Conservation (phyloP, 228 moss, liverwort and hornwort species). For the Sphagnum magellanicum region DNA sequence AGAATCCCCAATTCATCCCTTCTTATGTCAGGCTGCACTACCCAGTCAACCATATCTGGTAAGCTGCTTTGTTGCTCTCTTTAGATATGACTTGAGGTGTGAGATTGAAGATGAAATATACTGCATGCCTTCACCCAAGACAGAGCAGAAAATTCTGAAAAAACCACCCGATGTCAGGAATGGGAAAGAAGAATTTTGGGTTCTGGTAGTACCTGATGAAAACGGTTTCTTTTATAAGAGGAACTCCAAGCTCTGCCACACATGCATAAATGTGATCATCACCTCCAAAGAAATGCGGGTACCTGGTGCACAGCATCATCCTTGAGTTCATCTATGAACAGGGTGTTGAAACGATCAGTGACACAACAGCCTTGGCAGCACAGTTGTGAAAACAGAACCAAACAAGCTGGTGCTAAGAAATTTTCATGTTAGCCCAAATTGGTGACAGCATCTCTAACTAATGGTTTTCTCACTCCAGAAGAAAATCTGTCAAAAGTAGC, state of each 20-base stretch:
- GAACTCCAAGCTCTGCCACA: conserved; percentile 56
- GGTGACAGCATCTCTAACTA: background rate
- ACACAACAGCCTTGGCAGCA: background rate
- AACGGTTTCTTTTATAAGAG: conserved; percentile 46
- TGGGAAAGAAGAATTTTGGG: background rate
- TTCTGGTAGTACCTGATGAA: conserved; percentile 32
- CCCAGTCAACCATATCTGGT: background rate
- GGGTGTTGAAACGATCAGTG: too few species aligned
- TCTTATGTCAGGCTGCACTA: conserved; percentile 29
- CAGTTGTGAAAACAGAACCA: background rate
- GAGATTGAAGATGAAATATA: background rate
- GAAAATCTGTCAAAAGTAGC: background rate
- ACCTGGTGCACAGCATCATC: conserved; percentile 16
- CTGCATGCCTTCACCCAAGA: background rate
- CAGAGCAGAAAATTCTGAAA: background rate
- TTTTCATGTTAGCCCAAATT: background rate
- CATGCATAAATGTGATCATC: conserved; percentile 60
- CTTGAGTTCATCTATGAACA: background rate
- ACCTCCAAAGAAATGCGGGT: conserved; percentile 45
- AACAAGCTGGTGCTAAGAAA: background rate
- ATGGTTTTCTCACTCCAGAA: background rate
- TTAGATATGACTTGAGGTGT: background rate
- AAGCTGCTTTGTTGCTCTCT: background rate
- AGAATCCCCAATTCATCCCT: conserved; percentile 49
- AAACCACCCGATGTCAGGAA: too few species aligned